Evolutionary conservation across 163 green algal genomes (phyloP), one percentile per base, ranked within the genome.

Genomic region (Chlorella variabilis): DNA sequence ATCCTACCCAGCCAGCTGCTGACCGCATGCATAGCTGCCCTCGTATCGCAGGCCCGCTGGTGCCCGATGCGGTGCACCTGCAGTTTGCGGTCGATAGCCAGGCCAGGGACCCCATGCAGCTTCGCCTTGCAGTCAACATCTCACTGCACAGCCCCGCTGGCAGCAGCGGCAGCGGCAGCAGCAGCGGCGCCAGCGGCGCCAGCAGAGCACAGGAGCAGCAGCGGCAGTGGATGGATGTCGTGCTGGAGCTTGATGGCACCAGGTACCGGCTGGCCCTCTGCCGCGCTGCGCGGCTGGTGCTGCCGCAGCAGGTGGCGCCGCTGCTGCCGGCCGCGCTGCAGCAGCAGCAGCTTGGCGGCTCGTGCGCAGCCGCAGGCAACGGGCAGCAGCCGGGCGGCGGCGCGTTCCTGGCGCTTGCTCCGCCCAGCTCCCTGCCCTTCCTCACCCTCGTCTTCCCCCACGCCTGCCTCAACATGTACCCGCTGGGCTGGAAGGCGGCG

Each of bases 391-490:
- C 15, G 61, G 27, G 31, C 13, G n/a, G 38, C 23, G 39, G 29
- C 15, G 11, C 45, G 15, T 75, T 75, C 41, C 25, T 75, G 3
- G n/a, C 25, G 2, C 20, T 45, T 25, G 67, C 67, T 9, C 41
- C 67, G 41, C 41, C 27, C 25, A 75, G 69, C 42, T 18, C 31
- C 13, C 4, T 76, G 42, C 42, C 42, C 45, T 62, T 34, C 69
- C 69, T 62, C 6, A 63, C 69, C 2, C n/a, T 76, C 15, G 17
- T 76, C 13, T 76, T 76, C 45, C 69, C 69, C n/a, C 69, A 76
- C 31, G 69, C 45, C 29, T 76, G 69, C 29, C 45, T 76, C 69
- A 76, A 76, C 45, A 62, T 76, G 1, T 76, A 48, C 69, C 69
- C 69, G 11, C 45, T 76, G 42, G 69, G 69, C 5, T 63, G 69